phyloP scores from a whole-genome alignment of 306 rosid species.

The Fragaria vesca region DNA sequence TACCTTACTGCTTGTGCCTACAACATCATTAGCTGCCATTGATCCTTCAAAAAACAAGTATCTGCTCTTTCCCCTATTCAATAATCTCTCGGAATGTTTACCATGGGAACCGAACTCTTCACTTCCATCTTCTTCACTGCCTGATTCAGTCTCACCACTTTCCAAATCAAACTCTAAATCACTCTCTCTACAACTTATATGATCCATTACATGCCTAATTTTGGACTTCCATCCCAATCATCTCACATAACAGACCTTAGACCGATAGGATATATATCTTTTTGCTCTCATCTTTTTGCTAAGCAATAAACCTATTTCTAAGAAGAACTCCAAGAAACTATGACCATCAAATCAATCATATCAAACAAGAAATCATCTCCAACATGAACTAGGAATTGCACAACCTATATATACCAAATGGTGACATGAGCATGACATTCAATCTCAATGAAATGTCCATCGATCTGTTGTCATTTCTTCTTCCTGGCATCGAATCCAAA shows the following conservation, averaged over 20 bases:
- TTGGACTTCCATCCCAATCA: background rate
- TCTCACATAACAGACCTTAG: background rate
- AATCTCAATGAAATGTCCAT: background rate
- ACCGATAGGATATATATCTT: background rate
- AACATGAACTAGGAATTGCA: background rate
- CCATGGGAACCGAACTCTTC: conserved; percentile 4
- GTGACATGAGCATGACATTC: background rate
- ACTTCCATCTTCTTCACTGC: conserved; percentile 24
- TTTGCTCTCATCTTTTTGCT: too few relatives aligned
- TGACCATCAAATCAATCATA: background rate
- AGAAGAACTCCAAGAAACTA: background rate
- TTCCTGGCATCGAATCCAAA: conserved; percentile 14
- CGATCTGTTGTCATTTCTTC: conserved; percentile 10
- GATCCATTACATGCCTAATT: conserved; percentile 16
- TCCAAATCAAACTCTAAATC: conserved; percentile 33
- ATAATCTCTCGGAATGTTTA: conserved; percentile 12
- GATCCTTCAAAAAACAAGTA: conserved; percentile 4
- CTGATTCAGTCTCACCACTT: conserved; percentile 27
- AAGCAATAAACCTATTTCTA: too few relatives aligned
- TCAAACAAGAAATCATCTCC: background rate
- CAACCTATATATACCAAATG: background rate
- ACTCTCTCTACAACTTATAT: conserved; percentile 12
- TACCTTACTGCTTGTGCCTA: conserved; percentile 12
- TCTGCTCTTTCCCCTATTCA: conserved; percentile 26
- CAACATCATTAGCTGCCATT: conserved; percentile 10